phyloP scores from a whole-genome alignment of 768 basidiomycete genomes.

The Phylloporus sp. region DNA sequence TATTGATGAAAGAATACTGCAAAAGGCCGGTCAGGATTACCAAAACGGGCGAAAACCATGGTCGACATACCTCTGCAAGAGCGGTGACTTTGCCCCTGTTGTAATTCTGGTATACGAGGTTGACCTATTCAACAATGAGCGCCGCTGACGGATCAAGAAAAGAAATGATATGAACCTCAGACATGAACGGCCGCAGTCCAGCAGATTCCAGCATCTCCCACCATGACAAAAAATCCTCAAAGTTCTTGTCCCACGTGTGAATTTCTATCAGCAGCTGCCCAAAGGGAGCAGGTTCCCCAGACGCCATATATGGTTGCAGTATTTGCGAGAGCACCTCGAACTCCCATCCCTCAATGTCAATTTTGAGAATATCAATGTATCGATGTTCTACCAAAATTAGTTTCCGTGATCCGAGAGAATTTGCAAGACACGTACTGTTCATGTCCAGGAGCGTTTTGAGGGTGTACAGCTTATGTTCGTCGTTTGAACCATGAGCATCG shows the following conservation, averaged over 20 bases:
- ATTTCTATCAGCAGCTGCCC: constrained; percentile 48
- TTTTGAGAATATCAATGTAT: constrained; percentile 40
- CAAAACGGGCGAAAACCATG: not conserved
- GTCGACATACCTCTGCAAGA: constrained; percentile 43
- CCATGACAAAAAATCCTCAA: constrained; percentile 39
- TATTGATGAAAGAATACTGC: constrained; percentile 54
- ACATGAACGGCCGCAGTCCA: constrained; percentile 46
- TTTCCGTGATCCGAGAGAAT: not conserved
- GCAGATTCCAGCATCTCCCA: constrained; percentile 46
- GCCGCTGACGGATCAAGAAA: not conserved
- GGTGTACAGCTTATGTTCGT: constrained; percentile 41
- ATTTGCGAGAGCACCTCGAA: constrained; percentile 41
- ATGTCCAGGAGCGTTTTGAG: constrained; percentile 41
- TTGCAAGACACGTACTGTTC: constrained; percentile 33
- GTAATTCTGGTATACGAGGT: constrained; percentile 57
- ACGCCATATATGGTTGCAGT: constrained; percentile 34
- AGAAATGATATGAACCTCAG: constrained; percentile 30
- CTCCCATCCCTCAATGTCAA: constrained; percentile 49
- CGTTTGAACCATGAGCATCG: constrained; percentile 33
- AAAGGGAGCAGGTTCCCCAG: constrained; percentile 40
- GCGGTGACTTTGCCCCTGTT: constrained; percentile 43
- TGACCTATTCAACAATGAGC: constrained; percentile 38
- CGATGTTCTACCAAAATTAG: constrained; percentile 27
- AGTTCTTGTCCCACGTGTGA: constrained; percentile 36
- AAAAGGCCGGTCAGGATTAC: constrained; percentile 1